Evolutionary conservation across 371 early-diverging fungal species (phyloP).

Genomic region (Mucor saturninus): DNA sequence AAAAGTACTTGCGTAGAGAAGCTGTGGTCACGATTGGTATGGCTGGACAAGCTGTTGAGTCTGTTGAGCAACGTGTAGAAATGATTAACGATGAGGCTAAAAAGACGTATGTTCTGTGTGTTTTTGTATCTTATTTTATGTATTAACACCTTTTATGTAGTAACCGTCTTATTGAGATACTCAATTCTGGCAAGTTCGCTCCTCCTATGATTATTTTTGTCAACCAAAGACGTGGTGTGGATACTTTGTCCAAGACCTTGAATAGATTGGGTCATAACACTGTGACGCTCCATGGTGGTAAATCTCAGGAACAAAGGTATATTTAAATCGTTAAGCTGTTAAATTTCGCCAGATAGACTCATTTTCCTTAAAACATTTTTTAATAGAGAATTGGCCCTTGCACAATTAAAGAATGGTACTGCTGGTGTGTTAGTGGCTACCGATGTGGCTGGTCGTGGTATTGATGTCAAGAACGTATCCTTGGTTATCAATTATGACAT

Average conservation of each 20-base stretch:
- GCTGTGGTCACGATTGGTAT: conserved; percentile 97
- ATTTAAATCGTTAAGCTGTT: not conserved
- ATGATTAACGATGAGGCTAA: conserved; percentile 84
- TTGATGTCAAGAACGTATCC: conserved; percentile 97
- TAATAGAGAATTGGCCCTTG: conserved; percentile 69
- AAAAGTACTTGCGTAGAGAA: conserved; percentile 89
- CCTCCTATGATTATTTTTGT: conserved; percentile 98
- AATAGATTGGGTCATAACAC: conserved; percentile 74
- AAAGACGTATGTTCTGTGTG: conserved; percentile 65
- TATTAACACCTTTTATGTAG: conserved; percentile 33
- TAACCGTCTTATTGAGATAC: conserved; percentile 76
- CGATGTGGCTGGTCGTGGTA: conserved; percentile 98
- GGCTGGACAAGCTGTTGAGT: conserved; percentile 96
- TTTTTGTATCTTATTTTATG: not conserved
- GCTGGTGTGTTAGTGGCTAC: conserved; percentile 92
- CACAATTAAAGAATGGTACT: conserved; percentile 74
- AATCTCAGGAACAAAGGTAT: conserved; percentile 92
- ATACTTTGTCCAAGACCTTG: conserved; percentile 74
- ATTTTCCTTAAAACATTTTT: not conserved
- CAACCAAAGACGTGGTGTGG: conserved; percentile 91
- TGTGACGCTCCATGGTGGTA: conserved; percentile 92
- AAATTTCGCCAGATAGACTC: not conserved
- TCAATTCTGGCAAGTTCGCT: conserved; percentile 65
- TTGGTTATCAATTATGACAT: conserved; percentile 98
- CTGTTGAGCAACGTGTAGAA: conserved; percentile 95